Percentiles rank a stretch among this genome's conserved stretches.
Conservation (phyloP, 768 basidiomycete genomes). For the Mycena vitilis region DNA sequence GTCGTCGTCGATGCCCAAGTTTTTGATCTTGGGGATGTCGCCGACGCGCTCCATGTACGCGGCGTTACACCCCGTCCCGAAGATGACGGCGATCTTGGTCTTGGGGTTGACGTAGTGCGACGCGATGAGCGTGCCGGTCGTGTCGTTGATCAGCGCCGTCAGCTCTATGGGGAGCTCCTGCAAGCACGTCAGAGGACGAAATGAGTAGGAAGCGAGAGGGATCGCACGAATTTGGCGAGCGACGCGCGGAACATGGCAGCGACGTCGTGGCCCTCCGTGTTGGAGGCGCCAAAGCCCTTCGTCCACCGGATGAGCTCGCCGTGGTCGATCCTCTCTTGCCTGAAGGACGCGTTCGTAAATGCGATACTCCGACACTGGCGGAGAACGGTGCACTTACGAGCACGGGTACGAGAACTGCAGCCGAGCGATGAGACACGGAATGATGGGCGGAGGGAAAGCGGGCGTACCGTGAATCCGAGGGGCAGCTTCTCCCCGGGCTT, state of each 20-base stretch:
- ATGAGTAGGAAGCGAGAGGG: background rate
- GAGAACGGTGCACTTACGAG: slow-evolving; percentile 63
- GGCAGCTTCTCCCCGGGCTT: slow-evolving; percentile 71
- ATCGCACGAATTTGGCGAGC: slow-evolving; percentile 78
- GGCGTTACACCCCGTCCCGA: slow-evolving; percentile 98
- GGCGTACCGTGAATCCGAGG: background rate
- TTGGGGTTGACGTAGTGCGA: slow-evolving; percentile 93
- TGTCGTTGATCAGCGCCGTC: slow-evolving; percentile 95
- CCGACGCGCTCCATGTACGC: slow-evolving; percentile 95
- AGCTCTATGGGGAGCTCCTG: slow-evolving; percentile 88
- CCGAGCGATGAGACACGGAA: background rate
- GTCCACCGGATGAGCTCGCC: slow-evolving; percentile 98
- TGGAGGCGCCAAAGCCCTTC: slow-evolving; percentile 95
- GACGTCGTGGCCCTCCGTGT: slow-evolving; percentile 93
- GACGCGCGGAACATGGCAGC: slow-evolving; percentile 92
- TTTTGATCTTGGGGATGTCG: slow-evolving; percentile 86
- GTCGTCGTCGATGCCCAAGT: slow-evolving; percentile 73
- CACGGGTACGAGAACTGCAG: slow-evolving; percentile 94
- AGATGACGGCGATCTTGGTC: slow-evolving; percentile 95
- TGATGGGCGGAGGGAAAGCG: background rate
- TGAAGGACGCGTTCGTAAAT: slow-evolving; percentile 42
- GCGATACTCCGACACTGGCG: background rate
- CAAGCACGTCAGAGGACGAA: slow-evolving; percentile 4
- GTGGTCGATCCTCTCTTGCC: slow-evolving; percentile 95
- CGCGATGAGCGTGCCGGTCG: slow-evolving; percentile 97